These are phyloP conservation scores for Aspergillus phoenicis DNA, from an alignment of 2,329 filamentous ascomycete species.

Conservation along the genomic window DNA sequence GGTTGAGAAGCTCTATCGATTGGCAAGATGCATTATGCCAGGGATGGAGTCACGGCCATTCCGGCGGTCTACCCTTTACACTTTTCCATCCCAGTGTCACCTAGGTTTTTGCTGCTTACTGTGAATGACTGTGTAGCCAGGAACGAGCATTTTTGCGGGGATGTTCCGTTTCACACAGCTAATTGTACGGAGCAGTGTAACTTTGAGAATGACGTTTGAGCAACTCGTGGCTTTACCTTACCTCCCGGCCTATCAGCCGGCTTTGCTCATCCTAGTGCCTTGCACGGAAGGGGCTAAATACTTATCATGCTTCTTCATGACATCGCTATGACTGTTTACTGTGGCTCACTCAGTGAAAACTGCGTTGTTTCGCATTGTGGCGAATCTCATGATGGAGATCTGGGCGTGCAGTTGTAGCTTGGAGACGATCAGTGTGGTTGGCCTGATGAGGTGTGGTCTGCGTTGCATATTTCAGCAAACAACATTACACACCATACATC, in stretches of 20 bases:
- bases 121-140: not conserved
- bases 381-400: no score
- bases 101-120: not conserved
- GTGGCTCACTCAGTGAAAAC: no score
- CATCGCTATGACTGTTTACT: not conserved
- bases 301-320: not conserved
- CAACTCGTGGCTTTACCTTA: no score
- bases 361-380: no score
- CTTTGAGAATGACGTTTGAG: no score
- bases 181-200: not conserved
- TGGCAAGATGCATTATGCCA: not conserved
- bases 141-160: not conserved
- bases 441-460: no score
- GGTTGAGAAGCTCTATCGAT: not conserved
- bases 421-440: not conserved
- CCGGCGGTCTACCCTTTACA: not conserved
- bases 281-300: no score
- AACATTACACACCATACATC: no score
- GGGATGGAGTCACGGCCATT: not conserved
- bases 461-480: no score
- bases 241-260: no score
- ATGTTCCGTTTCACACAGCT: not conserved
- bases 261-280: no score
- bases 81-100: not conserved
- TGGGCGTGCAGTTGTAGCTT: not conserved